These are phyloP conservation scores for Saturnispora hagleri DNA, from an alignment of 805 yeast species.

Conservation along the genomic window DNA sequence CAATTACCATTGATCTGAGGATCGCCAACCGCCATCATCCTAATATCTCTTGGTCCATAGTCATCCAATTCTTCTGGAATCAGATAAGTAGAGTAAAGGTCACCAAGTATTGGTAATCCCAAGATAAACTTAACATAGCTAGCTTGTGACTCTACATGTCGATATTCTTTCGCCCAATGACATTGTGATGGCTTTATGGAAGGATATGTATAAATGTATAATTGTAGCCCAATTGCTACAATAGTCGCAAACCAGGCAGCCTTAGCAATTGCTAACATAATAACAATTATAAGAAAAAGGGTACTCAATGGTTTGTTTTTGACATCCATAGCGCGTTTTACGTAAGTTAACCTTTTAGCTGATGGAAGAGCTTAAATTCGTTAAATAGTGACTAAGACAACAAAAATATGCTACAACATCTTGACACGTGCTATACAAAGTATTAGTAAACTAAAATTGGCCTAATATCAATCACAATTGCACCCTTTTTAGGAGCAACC, in stretches of 20 bases:
- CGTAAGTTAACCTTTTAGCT: not conserved
- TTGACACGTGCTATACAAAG: not conserved
- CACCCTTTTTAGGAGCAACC: not conserved
- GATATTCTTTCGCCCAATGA: conserved; percentile 42
- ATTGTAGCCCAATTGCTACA: conserved; percentile 41
- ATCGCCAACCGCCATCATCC: conserved; percentile 81
- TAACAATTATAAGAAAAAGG: not conserved
- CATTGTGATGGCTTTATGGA: conserved; percentile 46
- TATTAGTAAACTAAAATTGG: not conserved
- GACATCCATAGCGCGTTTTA: not conserved
- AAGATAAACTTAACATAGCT: conserved; percentile 13
- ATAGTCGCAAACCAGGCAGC: conserved; percentile 25
- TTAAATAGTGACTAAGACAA: not conserved
- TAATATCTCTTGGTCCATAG: conserved; percentile 30
- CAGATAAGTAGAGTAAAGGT: conserved; percentile 24
- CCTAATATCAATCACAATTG: not conserved
- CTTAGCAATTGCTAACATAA: conserved; percentile 1
- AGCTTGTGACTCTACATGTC: conserved; percentile 17
- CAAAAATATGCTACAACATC: not conserved
- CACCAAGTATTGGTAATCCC: conserved; percentile 28
- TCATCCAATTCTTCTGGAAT: conserved; percentile 15
- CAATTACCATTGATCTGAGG: conserved; percentile 93
- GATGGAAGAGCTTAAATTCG: not conserved
- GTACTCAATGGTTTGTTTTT: not conserved
- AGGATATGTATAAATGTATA: conserved; percentile 71